Percentiles rank a stretch among this genome's conserved stretches.
Evolutionary conservation across 805 yeast genomes (phyloP).

Genomic region (Schwanniomyces yamadae): DNA sequence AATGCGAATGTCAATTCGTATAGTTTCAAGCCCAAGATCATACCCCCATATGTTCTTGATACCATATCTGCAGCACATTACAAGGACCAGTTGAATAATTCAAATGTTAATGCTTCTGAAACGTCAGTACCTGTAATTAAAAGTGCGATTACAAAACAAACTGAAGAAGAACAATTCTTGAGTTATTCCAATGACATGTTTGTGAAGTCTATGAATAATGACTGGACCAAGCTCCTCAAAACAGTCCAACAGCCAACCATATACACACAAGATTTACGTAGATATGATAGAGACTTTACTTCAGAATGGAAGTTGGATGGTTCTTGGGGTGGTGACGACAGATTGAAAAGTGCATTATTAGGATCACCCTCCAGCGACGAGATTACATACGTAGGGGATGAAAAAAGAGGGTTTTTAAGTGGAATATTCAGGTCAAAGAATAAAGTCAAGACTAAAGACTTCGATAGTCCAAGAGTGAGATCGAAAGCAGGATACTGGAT

Average conservation of each 20-base stretch:
- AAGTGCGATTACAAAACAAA: slow-evolving; percentile 8
- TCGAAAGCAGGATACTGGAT: slow-evolving; percentile 69
- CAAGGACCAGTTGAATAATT: slow-evolving; percentile 34
- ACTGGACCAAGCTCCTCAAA: slow-evolving; percentile 52
- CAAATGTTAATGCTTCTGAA: slow-evolving; percentile 23
- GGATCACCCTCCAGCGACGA: slow-evolving; percentile 33
- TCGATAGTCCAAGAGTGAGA: slow-evolving; percentile 39
- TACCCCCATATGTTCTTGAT: slow-evolving; percentile 68
- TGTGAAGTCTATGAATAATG: slow-evolving; percentile 38
- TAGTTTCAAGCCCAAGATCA: slow-evolving; percentile 34
- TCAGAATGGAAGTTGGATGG: slow-evolving; percentile 44
- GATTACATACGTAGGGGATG: slow-evolving; percentile 21
- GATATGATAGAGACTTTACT: slow-evolving; percentile 22
- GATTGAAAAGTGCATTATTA: slow-evolving; percentile 55
- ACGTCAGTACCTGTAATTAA: slow-evolving; percentile 10
- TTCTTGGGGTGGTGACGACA: slow-evolving; percentile 71
- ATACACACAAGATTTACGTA: slow-evolving; percentile 26
- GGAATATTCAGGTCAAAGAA: slow-evolving; percentile 11
- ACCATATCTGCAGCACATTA: slow-evolving; percentile 44
- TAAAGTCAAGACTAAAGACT: slow-evolving; percentile 18
- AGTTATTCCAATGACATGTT: slow-evolving; percentile 40
- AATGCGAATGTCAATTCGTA: slow-evolving; percentile 29
- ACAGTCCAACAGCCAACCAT: slow-evolving; percentile 47
- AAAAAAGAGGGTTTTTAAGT: slow-evolving; percentile 12
- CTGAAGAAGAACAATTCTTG: slow-evolving; percentile 31